Evolutionary conservation across 768 basidiomycete species (phyloP).

Genomic region (Cystofilobasidium ferigula): DNA sequence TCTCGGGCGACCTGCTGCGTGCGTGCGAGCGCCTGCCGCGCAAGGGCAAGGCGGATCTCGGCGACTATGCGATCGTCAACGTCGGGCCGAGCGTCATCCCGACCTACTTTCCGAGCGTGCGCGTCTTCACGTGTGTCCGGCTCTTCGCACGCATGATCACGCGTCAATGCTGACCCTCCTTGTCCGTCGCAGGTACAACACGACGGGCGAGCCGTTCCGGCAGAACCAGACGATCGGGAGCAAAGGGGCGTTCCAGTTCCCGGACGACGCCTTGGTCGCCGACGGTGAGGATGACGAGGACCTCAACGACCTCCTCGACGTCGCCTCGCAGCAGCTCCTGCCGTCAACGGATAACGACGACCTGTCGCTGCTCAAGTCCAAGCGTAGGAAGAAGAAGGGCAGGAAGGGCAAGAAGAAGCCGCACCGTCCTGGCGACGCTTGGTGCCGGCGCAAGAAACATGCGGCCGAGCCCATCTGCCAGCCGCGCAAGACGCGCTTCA

Average conservation of each 20-base stretch:
- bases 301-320: slow-evolving; percentile 27
- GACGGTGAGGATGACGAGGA: slow-evolving; percentile 5
- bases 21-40: slow-evolving; percentile 52
- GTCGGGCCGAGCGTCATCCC: slow-evolving; percentile 73
- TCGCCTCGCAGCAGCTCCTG: not conserved
- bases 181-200: slow-evolving; percentile 47
- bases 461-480: slow-evolving; percentile 37
- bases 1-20: slow-evolving; percentile 51
- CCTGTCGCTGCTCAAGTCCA: slow-evolving; percentile 27
- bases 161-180: not conserved
- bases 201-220: slow-evolving; percentile 40
- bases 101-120: slow-evolving; percentile 71
- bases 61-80: slow-evolving; percentile 64
- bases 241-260: not conserved
- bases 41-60: slow-evolving; percentile 45
- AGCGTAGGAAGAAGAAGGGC: slow-evolving; percentile 41
- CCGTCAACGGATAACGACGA: slow-evolving; percentile 1
- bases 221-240: slow-evolving; percentile 2
- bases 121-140: slow-evolving; percentile 54
- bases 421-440: slow-evolving; percentile 48
- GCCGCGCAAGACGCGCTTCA: slow-evolving; percentile 46
- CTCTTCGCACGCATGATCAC: not conserved
- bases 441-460: slow-evolving; percentile 35
- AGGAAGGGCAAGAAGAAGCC: slow-evolving; percentile 47
- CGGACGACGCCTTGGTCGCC: slow-evolving; percentile 8